phyloP scores from a whole-genome alignment of 139 green algal genomes.

The Tetradesmus lagerheimii region DNA sequence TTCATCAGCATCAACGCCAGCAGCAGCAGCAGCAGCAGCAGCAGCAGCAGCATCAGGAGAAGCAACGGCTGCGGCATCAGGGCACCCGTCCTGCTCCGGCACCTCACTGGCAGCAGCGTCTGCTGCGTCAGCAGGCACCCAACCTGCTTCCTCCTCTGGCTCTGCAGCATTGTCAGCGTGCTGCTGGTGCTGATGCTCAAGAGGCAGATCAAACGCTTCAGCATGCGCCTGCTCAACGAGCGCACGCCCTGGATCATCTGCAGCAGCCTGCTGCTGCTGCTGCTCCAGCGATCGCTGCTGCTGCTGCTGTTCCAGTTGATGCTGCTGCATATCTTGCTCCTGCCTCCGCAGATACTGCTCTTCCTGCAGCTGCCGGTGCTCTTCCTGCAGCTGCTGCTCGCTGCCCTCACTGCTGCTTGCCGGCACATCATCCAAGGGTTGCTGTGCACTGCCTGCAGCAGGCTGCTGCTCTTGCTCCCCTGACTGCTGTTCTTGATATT shows the following conservation, averaged over 20 bases:
- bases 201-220: neutral
- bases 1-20: neutral
- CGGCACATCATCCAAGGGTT: neutral
- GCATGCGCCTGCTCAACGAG: neutral
- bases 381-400: neutral
- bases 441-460: neutral
- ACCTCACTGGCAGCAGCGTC: neutral
- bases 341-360: neutral
- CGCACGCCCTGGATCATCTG: neutral
- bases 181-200: neutral
- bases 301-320: neutral
- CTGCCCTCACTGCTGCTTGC: neutral
- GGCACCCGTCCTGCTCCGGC: neutral
- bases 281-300: neutral
- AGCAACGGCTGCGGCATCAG: neutral
- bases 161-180: neutral
- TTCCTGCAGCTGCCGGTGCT: neutral
- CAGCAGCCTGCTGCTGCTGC: neutral
- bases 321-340: constrained; percentile 10
- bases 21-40: neutral
- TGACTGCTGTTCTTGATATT: neutral
- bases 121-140: neutral
- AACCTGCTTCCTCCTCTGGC: neutral
- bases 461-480: neutral
- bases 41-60: neutral